phyloP scores from a whole-genome alignment of 2,329 filamentous ascomycete genomes.

The Furcasterigmium sp. region DNA sequence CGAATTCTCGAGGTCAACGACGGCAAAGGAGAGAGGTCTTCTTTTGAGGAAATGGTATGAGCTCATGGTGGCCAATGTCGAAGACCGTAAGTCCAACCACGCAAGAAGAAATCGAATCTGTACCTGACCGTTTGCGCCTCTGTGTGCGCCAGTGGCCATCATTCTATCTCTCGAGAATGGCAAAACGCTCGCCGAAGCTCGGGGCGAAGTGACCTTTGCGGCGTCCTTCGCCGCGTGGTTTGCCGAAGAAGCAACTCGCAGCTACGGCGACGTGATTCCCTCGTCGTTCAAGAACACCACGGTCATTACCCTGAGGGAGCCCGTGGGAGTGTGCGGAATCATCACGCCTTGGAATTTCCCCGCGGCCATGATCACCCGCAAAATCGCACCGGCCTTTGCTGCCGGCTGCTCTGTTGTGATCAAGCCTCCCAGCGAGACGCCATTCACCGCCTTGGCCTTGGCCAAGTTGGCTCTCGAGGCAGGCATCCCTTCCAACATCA shows the following conservation, averaged over 20 bases:
- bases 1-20: not conserved
- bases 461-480: conserved; percentile 60
- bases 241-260: conserved; percentile 52
- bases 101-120: no score
- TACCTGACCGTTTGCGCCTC: not conserved
- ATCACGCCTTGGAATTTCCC: conserved; percentile 65
- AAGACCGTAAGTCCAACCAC: conserved; percentile 40
- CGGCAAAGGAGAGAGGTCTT: not conserved
- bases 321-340: conserved; percentile 61
- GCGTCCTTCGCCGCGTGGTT: conserved; percentile 60
- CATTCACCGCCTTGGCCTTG: conserved; percentile 61
- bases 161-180: conserved; percentile 68
- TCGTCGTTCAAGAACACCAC: conserved; percentile 53
- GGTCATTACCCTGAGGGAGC: conserved; percentile 59
- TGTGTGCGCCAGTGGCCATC: conserved; percentile 32
- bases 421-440: conserved; percentile 67
- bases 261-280: conserved; percentile 57
- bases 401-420: conserved; percentile 67
- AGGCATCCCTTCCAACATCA: conserved; percentile 61
- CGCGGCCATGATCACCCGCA: conserved; percentile 43
- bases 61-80: conserved; percentile 60
- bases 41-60: conserved; percentile 65
- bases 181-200: conserved; percentile 57
- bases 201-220: conserved; percentile 54
- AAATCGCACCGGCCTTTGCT: conserved; percentile 49